A percentile compares a stretch with the other conserved stretches of the same genome.
phyloP scores from a whole-genome alignment of 2,329 filamentous ascomycete genomes.

The Fusarium floridanum region DNA sequence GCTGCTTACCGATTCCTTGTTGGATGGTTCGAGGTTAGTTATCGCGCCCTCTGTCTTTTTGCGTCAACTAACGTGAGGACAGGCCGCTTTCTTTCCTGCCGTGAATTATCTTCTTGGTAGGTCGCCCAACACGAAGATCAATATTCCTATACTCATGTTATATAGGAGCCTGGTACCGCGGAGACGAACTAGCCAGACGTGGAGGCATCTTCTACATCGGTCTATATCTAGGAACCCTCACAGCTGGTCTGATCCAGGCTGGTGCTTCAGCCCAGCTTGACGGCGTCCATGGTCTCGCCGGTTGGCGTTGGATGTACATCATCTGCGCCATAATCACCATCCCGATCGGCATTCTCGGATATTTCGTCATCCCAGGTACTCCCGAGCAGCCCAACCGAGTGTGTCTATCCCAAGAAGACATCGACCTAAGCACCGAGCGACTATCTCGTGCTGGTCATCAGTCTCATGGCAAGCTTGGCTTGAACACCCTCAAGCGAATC shows the following conservation, averaged over 20 bases:
- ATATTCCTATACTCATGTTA: not conserved
- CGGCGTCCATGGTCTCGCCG: not conserved
- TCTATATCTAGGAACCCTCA: not conserved
- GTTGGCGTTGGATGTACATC: not conserved
- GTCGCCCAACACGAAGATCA: not conserved
- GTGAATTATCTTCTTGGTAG: not conserved
- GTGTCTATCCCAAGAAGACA: not conserved
- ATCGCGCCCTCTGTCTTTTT: no score
- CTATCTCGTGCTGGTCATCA: not conserved
- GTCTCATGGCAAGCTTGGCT: not conserved
- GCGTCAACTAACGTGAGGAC: not conserved
- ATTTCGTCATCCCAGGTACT: not conserved
- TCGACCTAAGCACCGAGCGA: not conserved
- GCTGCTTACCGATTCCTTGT: not conserved
- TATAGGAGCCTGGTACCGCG: not conserved
- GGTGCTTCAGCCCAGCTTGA: not conserved
- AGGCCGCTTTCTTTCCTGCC: not conserved
- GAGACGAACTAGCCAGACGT: not conserved
- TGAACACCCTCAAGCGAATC: not conserved
- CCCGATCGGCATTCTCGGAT: not conserved
- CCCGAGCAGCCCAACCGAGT: not conserved
- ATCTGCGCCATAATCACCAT: not conserved
- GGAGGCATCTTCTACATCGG: not conserved
- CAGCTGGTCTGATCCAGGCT: not conserved
- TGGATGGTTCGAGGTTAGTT: not conserved